A percentile compares a stretch with the other conserved stretches of the same genome.
Evolutionary conservation across 768 basidiomycete genomes (phyloP).

Genomic region (Russula emetica): DNA sequence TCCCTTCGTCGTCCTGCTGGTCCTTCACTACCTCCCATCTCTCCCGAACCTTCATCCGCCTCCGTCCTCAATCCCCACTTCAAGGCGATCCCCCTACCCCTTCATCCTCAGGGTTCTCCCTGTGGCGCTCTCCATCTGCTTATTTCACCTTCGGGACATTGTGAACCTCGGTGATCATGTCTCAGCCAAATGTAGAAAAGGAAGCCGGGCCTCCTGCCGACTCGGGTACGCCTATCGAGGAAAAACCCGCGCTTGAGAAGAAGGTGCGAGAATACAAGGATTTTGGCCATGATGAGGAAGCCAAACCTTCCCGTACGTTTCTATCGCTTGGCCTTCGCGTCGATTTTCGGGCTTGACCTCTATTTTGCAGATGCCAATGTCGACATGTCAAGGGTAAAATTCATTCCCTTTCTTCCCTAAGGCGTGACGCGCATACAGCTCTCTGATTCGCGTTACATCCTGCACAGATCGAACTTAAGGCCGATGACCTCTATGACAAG

Average conservation of each 20-base stretch:
- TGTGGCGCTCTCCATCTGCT: constrained; percentile 1
- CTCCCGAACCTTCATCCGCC: constrained; percentile 23
- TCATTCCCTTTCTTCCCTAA: neutral
- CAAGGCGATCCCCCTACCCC: constrained; percentile 26
- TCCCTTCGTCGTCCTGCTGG: neutral
- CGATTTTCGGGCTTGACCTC: constrained; percentile 22
- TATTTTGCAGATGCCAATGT: constrained; percentile 66
- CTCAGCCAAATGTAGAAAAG: constrained; percentile 52
- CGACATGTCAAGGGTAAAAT: constrained; percentile 70
- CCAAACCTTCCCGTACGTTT: constrained; percentile 63
- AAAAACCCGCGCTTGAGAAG: constrained; percentile 34
- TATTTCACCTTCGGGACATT: neutral
- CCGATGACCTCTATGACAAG: constrained; percentile 94
- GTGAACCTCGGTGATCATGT: constrained; percentile 30
- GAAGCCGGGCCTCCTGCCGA: constrained; percentile 59
- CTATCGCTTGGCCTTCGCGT: constrained; percentile 4
- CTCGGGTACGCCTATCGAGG: constrained; percentile 34
- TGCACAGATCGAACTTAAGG: constrained; percentile 74
- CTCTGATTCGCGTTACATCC: neutral
- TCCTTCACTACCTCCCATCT: constrained; percentile 27
- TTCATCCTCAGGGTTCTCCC: constrained; percentile 19
- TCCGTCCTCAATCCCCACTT: constrained; percentile 29
- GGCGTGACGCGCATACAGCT: neutral
- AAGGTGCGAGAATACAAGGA: constrained; percentile 87
- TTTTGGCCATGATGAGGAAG: constrained; percentile 65